These are phyloP conservation scores for Fusarium tjaetaba DNA, from an alignment of 2,329 filamentous ascomycete species.

Conservation along the genomic window DNA sequence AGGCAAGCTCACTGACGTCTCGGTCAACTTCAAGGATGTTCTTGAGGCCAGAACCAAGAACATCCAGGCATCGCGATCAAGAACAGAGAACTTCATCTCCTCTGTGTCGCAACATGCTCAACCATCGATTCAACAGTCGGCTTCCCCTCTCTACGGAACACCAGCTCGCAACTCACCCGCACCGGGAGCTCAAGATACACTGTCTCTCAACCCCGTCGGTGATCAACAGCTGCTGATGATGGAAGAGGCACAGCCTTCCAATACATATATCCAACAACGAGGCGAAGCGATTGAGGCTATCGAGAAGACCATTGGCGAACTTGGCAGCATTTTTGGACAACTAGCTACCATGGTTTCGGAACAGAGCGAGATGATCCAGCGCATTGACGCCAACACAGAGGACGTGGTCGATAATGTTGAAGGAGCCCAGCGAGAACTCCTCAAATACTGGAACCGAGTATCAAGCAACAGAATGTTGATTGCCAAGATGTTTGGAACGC, in stretches of 20 bases:
- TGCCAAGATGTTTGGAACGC: constrained; percentile 79
- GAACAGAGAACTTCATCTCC: constrained; percentile 97
- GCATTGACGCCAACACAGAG: constrained; percentile 97
- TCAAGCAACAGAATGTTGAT: constrained; percentile 96
- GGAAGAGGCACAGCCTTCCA: constrained; percentile 89
- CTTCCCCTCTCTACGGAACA: constrained; percentile 87
- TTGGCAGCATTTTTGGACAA: constrained; percentile 92
- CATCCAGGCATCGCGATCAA: constrained; percentile 89
- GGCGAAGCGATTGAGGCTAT: constrained; percentile 97
- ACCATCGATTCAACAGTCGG: constrained; percentile 74
- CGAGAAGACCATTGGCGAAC: constrained; percentile 91
- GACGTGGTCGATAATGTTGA: constrained; percentile 99
- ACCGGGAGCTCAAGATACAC: constrained; percentile 75
- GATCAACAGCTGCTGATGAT: constrained; percentile 89
- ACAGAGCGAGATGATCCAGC: constrained; percentile 96
- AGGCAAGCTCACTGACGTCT: constrained; percentile 90
- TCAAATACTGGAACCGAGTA: constrained; percentile 97
- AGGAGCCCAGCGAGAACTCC: constrained; percentile 90
- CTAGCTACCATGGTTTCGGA: constrained; percentile 96
- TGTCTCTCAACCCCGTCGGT: constrained; percentile 83
- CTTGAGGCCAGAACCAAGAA: constrained; percentile 97
- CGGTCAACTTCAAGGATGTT: constrained; percentile 96
- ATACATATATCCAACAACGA: constrained; percentile 90
- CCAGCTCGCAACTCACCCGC: constrained; percentile 74
- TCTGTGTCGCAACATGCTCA: constrained; percentile 83